Percentiles rank a stretch among this genome's conserved stretches.
These are phyloP conservation scores for Saturnispora silvae DNA, from an alignment of 805 yeast species.

Conservation along the genomic window DNA sequence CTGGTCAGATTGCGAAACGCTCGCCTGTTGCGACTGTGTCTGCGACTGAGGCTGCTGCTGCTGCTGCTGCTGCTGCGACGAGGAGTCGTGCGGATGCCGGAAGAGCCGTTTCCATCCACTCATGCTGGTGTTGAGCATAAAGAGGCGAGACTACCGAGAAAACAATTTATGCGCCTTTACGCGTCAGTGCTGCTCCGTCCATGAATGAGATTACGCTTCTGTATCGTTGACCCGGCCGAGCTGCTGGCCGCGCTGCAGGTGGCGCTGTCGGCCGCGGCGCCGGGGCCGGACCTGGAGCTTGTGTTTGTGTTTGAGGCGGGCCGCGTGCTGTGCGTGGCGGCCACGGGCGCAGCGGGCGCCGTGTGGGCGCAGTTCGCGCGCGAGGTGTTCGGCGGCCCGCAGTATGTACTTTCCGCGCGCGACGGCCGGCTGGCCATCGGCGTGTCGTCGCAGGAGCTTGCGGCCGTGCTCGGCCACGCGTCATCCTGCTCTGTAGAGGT, in stretches of 20 bases:
- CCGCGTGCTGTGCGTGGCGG: too few species aligned
- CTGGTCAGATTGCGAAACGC: too few species aligned
- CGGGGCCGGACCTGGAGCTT: not conserved
- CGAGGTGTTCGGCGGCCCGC: not conserved
- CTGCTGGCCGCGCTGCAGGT: not conserved
- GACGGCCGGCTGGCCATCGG: not conserved
- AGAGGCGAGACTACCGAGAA: too few species aligned
- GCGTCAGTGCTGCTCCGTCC: too few species aligned
- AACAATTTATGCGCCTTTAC: too few species aligned
- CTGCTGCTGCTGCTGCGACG: not conserved
- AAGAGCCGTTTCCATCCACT: slow-evolving; percentile 7
- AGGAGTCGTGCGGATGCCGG: slow-evolving; percentile 7
- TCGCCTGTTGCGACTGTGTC: too few species aligned
- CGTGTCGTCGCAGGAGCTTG: not conserved
- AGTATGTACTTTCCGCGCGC: not conserved
- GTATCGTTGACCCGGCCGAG: not conserved
- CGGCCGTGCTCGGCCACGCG: not conserved
- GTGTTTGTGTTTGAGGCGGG: not conserved
- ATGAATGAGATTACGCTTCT: not conserved
- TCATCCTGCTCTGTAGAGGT: not conserved
- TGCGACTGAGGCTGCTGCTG: too few species aligned
- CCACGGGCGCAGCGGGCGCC: too few species aligned
- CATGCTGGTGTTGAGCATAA: not conserved
- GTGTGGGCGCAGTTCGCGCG: slow-evolving; percentile 2
- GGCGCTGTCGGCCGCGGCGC: not conserved